These are phyloP conservation scores for Vaccinium darrowii DNA, from an alignment of 148 eudicot species.

Conservation along the genomic window DNA sequence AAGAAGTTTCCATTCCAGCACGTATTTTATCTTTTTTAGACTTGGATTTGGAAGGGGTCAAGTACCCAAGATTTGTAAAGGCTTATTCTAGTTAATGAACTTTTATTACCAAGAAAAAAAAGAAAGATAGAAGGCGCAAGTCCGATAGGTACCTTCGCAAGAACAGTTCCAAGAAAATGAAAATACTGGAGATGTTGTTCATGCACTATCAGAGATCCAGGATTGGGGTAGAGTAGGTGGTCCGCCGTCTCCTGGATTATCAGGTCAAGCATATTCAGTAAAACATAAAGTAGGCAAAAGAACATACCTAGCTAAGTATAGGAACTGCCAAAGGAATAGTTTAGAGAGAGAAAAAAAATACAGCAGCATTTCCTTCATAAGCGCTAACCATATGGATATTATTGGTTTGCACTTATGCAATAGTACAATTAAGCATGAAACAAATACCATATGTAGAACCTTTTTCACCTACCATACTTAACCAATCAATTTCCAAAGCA, in stretches of 20 bases:
- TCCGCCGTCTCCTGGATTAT: slow-evolving; percentile 74
- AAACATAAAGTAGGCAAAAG: neutral
- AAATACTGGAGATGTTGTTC: slow-evolving; percentile 93
- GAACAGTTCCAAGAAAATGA: slow-evolving; percentile 88
- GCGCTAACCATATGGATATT: neutral
- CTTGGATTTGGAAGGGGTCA: no score
- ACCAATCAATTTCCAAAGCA: neutral
- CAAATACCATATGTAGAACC: neutral
- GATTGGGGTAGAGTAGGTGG: slow-evolving; percentile 98
- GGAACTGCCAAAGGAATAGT: neutral
- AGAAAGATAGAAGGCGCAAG: slow-evolving; percentile 13
- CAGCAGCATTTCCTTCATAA: neutral
- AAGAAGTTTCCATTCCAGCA: no score
- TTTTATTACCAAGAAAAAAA: no score
- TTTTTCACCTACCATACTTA: neutral
- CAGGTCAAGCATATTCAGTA: slow-evolving; percentile 15
- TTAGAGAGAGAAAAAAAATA: neutral
- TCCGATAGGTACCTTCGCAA: slow-evolving; percentile 68
- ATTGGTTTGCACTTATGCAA: neutral
- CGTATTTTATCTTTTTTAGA: no score
- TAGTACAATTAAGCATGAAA: neutral
- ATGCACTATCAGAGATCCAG: slow-evolving; percentile 90
- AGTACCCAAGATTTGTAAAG: no score
- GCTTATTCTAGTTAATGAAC: no score
- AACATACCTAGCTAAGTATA: neutral